These are phyloP conservation scores for Monosporozyma servazzii DNA, from an alignment of 805 yeast genomes.

Conservation along the genomic window DNA sequence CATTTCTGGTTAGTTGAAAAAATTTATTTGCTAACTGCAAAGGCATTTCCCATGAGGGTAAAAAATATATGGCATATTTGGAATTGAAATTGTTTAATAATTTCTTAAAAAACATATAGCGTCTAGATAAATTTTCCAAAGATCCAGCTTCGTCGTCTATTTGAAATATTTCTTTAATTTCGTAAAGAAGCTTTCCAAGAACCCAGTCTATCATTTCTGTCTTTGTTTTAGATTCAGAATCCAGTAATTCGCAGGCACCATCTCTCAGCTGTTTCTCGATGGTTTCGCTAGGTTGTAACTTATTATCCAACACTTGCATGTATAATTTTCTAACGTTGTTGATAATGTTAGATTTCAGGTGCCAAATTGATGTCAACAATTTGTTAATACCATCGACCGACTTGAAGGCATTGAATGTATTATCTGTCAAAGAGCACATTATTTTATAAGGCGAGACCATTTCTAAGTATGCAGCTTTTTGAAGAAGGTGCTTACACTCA, in stretches of 20 bases:
- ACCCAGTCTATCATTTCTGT: constrained; percentile 66
- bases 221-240: constrained; percentile 43
- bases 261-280: constrained; percentile 29
- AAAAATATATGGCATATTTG: constrained; percentile 48
- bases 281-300: neutral
- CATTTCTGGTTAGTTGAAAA: constrained; percentile 59
- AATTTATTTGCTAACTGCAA: constrained; percentile 51
- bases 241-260: constrained; percentile 68
- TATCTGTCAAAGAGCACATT: constrained; percentile 27
- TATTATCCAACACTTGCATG: constrained; percentile 6
- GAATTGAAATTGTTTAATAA: constrained; percentile 51
- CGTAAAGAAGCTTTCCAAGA: constrained; percentile 56
- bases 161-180: constrained; percentile 65
- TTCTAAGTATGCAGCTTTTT: constrained; percentile 12
- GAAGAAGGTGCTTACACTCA: constrained; percentile 14
- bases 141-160: constrained; percentile 90
- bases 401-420: constrained; percentile 51
- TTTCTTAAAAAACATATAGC: constrained; percentile 75
- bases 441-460: constrained; percentile 25
- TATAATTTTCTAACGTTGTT: constrained; percentile 15
- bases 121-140: constrained; percentile 71
- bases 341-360: constrained; percentile 20
- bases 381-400: constrained; percentile 56
- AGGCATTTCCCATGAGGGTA: constrained; percentile 62
- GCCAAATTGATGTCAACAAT: constrained; percentile 21